Base-by-base conservation (phyloP, 2,329 filamentous ascomycete species). In the Neonectria hederae region DNA sequence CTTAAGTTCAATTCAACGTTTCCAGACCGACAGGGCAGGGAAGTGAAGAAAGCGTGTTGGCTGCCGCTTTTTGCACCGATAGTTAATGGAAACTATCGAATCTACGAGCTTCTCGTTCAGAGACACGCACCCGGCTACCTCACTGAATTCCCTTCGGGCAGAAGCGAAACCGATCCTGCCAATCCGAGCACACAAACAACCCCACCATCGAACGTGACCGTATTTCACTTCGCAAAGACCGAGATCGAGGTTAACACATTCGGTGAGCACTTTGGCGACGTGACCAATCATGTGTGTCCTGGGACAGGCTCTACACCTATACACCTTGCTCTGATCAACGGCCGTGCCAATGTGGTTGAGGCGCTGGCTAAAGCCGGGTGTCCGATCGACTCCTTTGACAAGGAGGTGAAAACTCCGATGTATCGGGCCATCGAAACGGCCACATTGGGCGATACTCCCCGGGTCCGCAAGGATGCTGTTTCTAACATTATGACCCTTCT, bases 41-140 rank as follows among this genome's bases (percentile, higher is more conserved):
- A 5, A 19, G 38, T n/a, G 1, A 42, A 5, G 8, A 4, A 19
- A 1, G n/a, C n/a, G 2, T 1, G 1, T 1, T 42, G 38, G 38
- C 7, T 42, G n/a, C 38, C 38, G 1, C 38, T 42, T 2, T 42
- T 42, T n/a, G n/a, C 13, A 2, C 38, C 38, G 10, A n/a, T 42
- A 3, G 2, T 42, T 5, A 42, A 42, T 3, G 35, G 6, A 38
- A 11, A 42, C 1, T 3, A 13, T 2, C 2, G 8, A 42, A 19
- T 42, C 5, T 5, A 4, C n/a, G n/a, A 19, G 5, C n/a, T 21
- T 8, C 9, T 42, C 13, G n/a, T 21, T 42, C n/a, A 19, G 4
- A 11, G 7, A 10, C 2, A 5, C n/a, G 38, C 38, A 8, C 38
- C 38, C 10, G 38, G 38, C 1, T 2, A 10, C 5, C 17, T 42